Percentiles rank a stretch among this genome's conserved stretches.
Conservation (phyloP, 108 stramenopile genomes). For the Cyclotella cryptica region DNA sequence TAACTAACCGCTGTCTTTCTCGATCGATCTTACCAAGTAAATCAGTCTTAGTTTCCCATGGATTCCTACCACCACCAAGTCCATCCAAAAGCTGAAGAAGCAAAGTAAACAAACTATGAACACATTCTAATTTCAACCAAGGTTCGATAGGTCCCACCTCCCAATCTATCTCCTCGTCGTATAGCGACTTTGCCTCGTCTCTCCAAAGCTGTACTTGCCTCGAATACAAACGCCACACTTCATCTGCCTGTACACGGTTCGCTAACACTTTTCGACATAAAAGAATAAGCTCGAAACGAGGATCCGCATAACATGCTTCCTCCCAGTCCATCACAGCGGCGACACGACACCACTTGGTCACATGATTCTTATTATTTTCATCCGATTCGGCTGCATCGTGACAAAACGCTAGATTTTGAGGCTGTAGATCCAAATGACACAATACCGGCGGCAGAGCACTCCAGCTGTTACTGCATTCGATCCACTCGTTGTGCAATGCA, state of each 20-base stretch:
- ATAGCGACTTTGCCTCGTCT: not conserved
- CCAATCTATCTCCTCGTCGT: constrained; percentile 2
- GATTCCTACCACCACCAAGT: constrained; percentile 69
- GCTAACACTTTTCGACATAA: constrained; percentile 84
- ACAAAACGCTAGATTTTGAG: constrained; percentile 81
- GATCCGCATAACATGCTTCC: constrained; percentile 84
- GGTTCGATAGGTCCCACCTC: constrained; percentile 74
- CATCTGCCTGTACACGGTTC: constrained; percentile 70
- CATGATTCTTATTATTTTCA: not conserved
- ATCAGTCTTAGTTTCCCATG: constrained; percentile 84
- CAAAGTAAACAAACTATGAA: constrained; percentile 72
- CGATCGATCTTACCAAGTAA: constrained; percentile 72
- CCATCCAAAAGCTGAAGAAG: constrained; percentile 71
- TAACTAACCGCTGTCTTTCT: constrained; percentile 64
- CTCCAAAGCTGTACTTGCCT: constrained; percentile 24
- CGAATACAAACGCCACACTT: constrained; percentile 66
- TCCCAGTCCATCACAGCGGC: constrained; percentile 88
- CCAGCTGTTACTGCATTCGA: not conserved
- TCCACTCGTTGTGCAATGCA: constrained; percentile 43
- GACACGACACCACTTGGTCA: constrained; percentile 32
- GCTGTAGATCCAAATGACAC: constrained; percentile 89
- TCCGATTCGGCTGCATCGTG: not conserved
- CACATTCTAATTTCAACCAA: constrained; percentile 83
- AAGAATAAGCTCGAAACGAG: constrained; percentile 82
- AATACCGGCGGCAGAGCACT: constrained; percentile 58